phyloP scores from a whole-genome alignment of 1,284 basidiomycete species.

The Fomitopsis schrenkii region DNA sequence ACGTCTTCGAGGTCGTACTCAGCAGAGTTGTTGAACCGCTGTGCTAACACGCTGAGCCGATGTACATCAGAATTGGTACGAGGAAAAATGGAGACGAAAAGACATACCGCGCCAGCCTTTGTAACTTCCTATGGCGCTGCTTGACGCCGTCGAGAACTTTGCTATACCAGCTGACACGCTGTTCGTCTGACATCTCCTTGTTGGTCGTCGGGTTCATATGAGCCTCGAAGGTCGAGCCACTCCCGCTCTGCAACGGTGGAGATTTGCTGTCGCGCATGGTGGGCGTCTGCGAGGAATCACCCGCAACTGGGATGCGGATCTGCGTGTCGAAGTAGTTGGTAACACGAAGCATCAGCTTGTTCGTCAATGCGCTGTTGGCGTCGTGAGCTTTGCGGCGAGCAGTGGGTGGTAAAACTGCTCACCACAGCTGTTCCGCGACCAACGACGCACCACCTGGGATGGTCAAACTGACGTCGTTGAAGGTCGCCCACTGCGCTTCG shows the following conservation, averaged over 20 bases:
- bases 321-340: conserved; percentile 94
- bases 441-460: conserved; percentile 87
- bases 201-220: conserved; percentile 19
- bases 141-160: conserved; percentile 94
- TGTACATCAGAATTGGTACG: background rate
- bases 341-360: conserved; percentile 87
- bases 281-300: conserved; percentile 14
- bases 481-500: conserved; percentile 94
- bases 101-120: conserved; percentile 82
- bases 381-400: conserved; percentile 2
- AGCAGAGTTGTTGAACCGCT: conserved; percentile 92
- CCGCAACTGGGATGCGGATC: conserved; percentile 68
- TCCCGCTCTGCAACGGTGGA: conserved; percentile 10
- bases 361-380: conserved; percentile 69
- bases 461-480: conserved; percentile 90
- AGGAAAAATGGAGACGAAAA: background rate
- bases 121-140: conserved; percentile 89
- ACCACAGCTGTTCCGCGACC: conserved; percentile 96
- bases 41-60: conserved; percentile 61
- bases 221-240: conserved; percentile 16
- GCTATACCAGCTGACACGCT: conserved; percentile 86
- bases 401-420: conserved; percentile 14
- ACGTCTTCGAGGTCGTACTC: conserved; percentile 87
- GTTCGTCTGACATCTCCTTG: conserved; percentile 68
- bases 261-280: conserved; percentile 13